Percentiles rank a stretch among this genome's conserved stretches.
phyloP scores from a whole-genome alignment of 2,329 filamentous ascomycete genomes.

The Aspergillus novoparasiticus region DNA sequence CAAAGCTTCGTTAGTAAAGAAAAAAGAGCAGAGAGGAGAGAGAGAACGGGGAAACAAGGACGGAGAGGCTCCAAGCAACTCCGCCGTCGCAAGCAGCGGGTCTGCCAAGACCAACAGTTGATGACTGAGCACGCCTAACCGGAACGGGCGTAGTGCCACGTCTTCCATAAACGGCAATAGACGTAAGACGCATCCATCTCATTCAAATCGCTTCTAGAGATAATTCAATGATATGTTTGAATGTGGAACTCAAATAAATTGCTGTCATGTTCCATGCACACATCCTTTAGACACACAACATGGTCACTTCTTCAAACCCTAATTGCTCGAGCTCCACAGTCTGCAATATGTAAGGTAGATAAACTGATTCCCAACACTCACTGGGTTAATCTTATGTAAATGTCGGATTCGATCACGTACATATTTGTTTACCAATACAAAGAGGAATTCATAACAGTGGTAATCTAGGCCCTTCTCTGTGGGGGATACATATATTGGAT shows the following conservation, averaged over 20 bases:
- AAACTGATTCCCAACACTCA: neutral
- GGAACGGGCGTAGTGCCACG: neutral
- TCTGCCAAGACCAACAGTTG: constrained; percentile 31
- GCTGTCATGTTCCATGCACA: neutral
- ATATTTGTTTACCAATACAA: neutral
- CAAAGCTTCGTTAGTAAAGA: neutral
- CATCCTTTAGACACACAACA: neutral
- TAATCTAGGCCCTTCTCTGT: neutral
- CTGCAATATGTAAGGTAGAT: neutral
- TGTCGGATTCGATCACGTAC: neutral
- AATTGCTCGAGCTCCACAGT: neutral
- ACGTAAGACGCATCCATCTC: neutral
- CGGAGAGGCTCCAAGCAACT: constrained; percentile 23
- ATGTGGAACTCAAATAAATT: neutral
- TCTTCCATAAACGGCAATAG: neutral
- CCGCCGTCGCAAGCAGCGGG: constrained; percentile 37
- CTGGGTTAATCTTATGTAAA: neutral
- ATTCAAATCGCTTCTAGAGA: neutral
- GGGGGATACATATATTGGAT: neutral
- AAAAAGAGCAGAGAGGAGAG: constrained; percentile 11
- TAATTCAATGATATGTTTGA: neutral
- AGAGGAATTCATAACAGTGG: neutral
- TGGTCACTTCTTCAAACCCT: neutral
- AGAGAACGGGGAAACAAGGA: constrained; percentile 21
- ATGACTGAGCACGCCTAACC: constrained; percentile 28